Evolutionary conservation across 805 yeast species (phyloP).

Genomic region (baker's yeast (Saccharomyces cerevisiae)): DNA sequence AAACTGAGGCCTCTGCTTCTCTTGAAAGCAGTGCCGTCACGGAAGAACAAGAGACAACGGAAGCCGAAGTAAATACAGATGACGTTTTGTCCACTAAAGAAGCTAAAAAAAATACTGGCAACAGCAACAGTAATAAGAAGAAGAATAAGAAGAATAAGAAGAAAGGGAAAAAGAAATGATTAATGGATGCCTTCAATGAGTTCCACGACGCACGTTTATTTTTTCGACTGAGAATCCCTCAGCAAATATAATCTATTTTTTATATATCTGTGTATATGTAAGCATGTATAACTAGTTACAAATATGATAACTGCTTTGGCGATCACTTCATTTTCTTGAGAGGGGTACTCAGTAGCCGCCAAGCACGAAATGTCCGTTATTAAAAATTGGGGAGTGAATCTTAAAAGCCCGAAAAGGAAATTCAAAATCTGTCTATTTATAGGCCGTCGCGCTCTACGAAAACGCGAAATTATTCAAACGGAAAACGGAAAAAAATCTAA

Average conservation of each 20-base stretch:
- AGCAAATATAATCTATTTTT: too few relatives aligned
- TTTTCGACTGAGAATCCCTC: neutral
- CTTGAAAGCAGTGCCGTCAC: neutral
- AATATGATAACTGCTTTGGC: neutral
- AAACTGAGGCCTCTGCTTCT: neutral
- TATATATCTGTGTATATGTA: neutral
- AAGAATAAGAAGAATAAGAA: conserved; percentile 1
- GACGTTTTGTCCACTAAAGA: neutral
- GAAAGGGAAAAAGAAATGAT: conserved; percentile 4
- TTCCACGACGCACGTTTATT: neutral
- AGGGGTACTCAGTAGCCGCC: neutral
- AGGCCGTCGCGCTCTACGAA: neutral
- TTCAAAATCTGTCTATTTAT: neutral
- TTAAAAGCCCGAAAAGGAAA: neutral
- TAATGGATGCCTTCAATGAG: neutral
- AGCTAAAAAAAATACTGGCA: neutral
- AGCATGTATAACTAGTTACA: neutral
- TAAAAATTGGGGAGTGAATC: too few relatives aligned
- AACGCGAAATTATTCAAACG: neutral
- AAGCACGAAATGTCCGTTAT: neutral
- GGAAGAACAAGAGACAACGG: neutral
- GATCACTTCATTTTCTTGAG: neutral
- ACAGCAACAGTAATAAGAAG: neutral
- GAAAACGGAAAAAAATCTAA: neutral
- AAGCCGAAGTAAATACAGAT: neutral